Evolutionary conservation across 371 early-diverging fungal genomes (phyloP).

Genomic region (Mortierella sp.): DNA sequence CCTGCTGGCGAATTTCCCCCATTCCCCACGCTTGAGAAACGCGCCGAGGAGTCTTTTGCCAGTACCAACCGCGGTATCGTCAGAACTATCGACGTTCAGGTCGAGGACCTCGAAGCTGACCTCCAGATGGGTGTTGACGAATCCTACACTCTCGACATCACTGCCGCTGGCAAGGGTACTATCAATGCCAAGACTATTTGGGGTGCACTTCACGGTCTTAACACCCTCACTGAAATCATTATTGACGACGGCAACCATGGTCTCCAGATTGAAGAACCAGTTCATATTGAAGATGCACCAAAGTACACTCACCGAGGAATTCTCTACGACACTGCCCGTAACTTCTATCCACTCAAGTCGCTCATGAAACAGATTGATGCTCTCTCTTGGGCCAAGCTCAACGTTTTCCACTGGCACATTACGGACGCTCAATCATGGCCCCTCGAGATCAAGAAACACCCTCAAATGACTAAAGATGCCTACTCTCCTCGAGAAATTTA

Average conservation of each 20-base stretch:
- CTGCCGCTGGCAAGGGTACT: conserved; percentile 59
- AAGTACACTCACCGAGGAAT: conserved; percentile 81
- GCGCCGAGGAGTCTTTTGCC: conserved; percentile 14
- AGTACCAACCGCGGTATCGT: conserved; percentile 9
- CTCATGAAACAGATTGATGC: conserved; percentile 79
- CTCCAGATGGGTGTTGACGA: conserved; percentile 72
- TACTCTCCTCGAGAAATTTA: conserved; percentile 69
- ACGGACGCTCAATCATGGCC: conserved; percentile 87
- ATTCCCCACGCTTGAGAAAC: conserved; percentile 38
- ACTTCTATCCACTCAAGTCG: conserved; percentile 75
- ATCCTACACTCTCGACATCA: conserved; percentile 74
- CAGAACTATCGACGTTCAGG: conserved; percentile 44
- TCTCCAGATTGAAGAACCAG: conserved; percentile 61
- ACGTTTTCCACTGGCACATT: conserved; percentile 89
- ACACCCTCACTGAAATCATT: conserved; percentile 81
- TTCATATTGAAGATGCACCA: conserved; percentile 78
- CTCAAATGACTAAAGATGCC: conserved; percentile 78
- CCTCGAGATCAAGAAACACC: conserved; percentile 69
- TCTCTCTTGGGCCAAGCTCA: conserved; percentile 84
- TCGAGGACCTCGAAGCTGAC: conserved; percentile 55
- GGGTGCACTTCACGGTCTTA: conserved; percentile 83
- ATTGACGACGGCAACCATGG: conserved; percentile 57
- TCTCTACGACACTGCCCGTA: conserved; percentile 81
- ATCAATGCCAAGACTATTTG: conserved; percentile 76
- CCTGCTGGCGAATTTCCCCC: conserved; percentile 43